Evolutionary conservation across 768 basidiomycete species (phyloP), one percentile per base, ranked within the genome.

Genomic region (Xerocomellus amylosporus): DNA sequence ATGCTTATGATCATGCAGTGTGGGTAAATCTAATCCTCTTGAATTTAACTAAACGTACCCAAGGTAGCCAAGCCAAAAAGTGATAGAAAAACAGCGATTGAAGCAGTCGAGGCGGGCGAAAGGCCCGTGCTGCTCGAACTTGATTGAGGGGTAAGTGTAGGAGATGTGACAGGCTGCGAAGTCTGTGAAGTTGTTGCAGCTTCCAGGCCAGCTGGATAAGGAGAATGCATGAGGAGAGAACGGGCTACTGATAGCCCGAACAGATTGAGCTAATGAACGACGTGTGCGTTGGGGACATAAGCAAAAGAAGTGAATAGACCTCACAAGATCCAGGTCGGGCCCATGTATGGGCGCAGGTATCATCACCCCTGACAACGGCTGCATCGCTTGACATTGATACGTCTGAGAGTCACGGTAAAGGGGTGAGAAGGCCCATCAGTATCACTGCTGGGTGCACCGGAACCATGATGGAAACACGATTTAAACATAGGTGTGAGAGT

Each of bases 11-110:
- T 19, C n/a, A 19, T 26, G 13, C 4, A 38, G 5, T 2, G 19
- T 62, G 42, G 20, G 24, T 49, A 40, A 45, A 47, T 30, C 17
- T 6, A 15, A 17, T 49, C 8, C n/a, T 17, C 2, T 5, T 26
- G 8, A 26, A 26, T 64, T 6, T 12, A 20, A 65, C 14, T 26
- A 20, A 64, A 59, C 53, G 45, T 46, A 58, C 75, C 71, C 4
- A 76, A 20, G n/a, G 60, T 45, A 22, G 34, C 45, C 55, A 70
- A 10, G 5, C 41, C 56, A 39, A 67, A 33, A 46, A 69, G 12
- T 14, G 55, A 56, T 22, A 70, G 49, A 46, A 61, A 58, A 17
- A 52, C 10, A 12, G 30, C 50, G 13, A 60, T 42, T 4, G 45
- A 46, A 15, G 41, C 40, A 0, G 12, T 39, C 28, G 53, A 58